Base-by-base conservation (phyloP, 805 yeast genomes). In the Lachancea cidri region DNA sequence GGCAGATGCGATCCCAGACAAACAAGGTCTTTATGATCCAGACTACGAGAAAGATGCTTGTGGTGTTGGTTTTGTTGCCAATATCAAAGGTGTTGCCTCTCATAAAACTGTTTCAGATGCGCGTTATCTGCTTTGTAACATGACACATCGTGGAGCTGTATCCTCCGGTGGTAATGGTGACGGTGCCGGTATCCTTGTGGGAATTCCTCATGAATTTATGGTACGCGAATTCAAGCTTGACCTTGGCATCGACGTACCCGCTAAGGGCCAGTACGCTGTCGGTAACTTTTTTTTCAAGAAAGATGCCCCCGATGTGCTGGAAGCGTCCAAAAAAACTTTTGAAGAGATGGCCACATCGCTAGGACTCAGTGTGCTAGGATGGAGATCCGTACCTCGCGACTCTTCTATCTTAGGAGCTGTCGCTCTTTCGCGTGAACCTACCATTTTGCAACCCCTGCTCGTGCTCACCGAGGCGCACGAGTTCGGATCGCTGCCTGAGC, bases 61-160 rank as follows among this genome's bases (percentile, higher is more conserved):
- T 74, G 98, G 98, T 70, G 98, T 93, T 38, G 98, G 98, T 48
- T 91, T 91, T 66, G 86, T 95, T 35, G 86, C 97, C 64, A 86
- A 91, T 70, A 83, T 89, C 68, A 86, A 88, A 65, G 97, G 97
- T 43, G 61, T 72, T 22, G 76, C 80, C 19, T 82, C 94, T 40
- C 98, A 93, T 71, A 88, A 89, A 61, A 87, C 91, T 54, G 88
- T 91, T 45, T 80, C 94, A 32, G 98, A 93, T 68, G 96, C 96
- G 32, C 73, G 79, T 52, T 79, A 77, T 60, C 70, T 91, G 56
- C 78, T 91, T 41, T 89, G 98, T 71, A 91, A 93, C 69, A 93
- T 91, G 98, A 86, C 97, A 47, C 98, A 91, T 66, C 80, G 98
- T 70, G 98, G 98, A 61, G 98, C 98, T 31, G 96, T 89, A 46